phyloP scores from a whole-genome alignment of 768 basidiomycete species.

The Porpolomopsis calyptriformis region DNA sequence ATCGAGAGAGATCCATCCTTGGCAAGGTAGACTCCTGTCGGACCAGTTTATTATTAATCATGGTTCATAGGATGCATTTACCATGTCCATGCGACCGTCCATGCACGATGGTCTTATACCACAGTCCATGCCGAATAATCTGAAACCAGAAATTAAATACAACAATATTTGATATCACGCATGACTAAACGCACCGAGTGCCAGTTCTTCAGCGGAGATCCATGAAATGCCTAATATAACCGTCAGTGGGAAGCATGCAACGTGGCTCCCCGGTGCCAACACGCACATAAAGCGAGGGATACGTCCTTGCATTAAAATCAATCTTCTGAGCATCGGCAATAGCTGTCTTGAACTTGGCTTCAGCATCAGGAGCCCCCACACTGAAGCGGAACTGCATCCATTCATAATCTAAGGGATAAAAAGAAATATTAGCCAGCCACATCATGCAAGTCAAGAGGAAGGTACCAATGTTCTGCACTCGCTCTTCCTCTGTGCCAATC shows the following conservation, averaged over 20 bases:
- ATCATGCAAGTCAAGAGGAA: too few species aligned
- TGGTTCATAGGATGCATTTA: conserved; percentile 12
- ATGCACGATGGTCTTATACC: conserved; percentile 44
- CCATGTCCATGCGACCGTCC: conserved; percentile 60
- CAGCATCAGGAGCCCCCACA: conserved; percentile 62
- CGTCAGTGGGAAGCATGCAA: not conserved
- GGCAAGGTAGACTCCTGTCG: conserved; percentile 55
- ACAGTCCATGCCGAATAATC: conserved; percentile 67
- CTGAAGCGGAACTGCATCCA: conserved; percentile 63
- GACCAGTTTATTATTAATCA: not conserved
- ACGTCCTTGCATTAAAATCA: conserved; percentile 31
- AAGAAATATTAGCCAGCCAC: too few species aligned
- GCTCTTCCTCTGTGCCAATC: conserved; percentile 44
- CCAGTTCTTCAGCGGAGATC: conserved; percentile 56
- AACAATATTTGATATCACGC: not conserved
- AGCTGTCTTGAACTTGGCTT: conserved; percentile 48
- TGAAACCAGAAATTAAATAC: conserved; percentile 13
- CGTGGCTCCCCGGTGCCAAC: not conserved
- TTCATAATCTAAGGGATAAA: conserved; percentile 25
- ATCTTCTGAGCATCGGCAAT: conserved; percentile 28
- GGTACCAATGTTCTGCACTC: conserved; percentile 43
- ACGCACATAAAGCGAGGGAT: conserved; percentile 38
- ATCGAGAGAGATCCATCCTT: conserved; percentile 45
- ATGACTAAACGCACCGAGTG: conserved; percentile 48
- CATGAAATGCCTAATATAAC: conserved; percentile 57